These are phyloP conservation scores for Salvia miltiorrhiza DNA, from an alignment of 257 asterid genomes.

Conservation along the genomic window DNA sequence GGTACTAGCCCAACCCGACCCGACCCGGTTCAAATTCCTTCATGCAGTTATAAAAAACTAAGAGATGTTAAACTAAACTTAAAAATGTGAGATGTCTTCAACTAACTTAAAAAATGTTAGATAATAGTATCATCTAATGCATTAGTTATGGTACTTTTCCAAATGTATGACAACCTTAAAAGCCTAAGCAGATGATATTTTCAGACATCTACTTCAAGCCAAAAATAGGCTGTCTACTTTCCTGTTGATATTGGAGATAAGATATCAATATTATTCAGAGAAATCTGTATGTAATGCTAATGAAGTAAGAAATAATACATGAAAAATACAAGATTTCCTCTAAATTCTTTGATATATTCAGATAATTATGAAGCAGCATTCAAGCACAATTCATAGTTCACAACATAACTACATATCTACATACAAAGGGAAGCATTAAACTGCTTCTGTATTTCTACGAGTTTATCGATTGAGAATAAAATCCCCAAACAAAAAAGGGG, in stretches of 20 bases:
- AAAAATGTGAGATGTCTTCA: not conserved
- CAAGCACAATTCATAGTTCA: conserved; percentile 29
- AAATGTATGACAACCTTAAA: not conserved
- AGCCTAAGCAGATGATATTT: not conserved
- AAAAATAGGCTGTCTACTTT: not conserved
- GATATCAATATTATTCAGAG: not conserved
- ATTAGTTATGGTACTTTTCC: not conserved
- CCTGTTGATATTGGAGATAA: not conserved
- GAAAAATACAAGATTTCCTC: conserved; percentile 31
- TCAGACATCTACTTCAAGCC: not conserved
- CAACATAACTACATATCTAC: conserved; percentile 41
- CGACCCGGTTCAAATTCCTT: too few relatives aligned
- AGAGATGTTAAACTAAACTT: too few relatives aligned
- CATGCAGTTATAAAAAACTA: too few relatives aligned
- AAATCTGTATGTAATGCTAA: not conserved
- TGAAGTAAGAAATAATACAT: conserved; percentile 6
- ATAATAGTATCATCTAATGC: not conserved
- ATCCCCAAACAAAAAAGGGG: conserved; percentile 48
- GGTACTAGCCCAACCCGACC: too few relatives aligned
- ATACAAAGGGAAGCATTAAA: conserved; percentile 38
- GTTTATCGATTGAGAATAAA: conserved; percentile 42
- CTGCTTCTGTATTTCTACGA: conserved; percentile 32
- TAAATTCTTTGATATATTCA: conserved; percentile 29
- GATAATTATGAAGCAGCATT: conserved; percentile 25
- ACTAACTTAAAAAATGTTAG: not conserved